Conservation (phyloP, 2,329 filamentous ascomycete species). For the Aplosporella prunicola region DNA sequence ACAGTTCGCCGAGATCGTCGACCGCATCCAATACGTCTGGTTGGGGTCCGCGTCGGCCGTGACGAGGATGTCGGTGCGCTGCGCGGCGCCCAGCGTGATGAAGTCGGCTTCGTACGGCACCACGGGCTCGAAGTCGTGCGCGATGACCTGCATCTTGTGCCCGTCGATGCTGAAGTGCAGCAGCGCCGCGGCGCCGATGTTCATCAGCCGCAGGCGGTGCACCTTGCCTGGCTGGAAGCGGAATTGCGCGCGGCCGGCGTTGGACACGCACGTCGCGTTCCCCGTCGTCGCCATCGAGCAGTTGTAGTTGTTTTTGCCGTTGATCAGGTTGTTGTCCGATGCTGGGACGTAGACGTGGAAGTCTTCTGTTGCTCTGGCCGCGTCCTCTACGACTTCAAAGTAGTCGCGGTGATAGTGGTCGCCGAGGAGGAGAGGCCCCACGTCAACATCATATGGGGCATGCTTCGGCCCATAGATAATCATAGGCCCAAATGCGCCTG, state of each 20-base stretch:
- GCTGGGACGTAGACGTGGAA: slow-evolving; percentile 7
- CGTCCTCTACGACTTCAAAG: background rate
- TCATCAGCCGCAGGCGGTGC: slow-evolving; percentile 35
- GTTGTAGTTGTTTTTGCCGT: slow-evolving; percentile 21
- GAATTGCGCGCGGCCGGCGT: slow-evolving; percentile 22
- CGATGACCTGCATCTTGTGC: slow-evolving; percentile 35
- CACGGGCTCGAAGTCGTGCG: slow-evolving; percentile 34
- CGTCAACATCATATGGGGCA: slow-evolving; percentile 18
- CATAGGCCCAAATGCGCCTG: slow-evolving; percentile 20
- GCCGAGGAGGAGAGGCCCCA: slow-evolving; percentile 18
- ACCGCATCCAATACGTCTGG: slow-evolving; percentile 36
- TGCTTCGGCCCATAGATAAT: slow-evolving; percentile 20
- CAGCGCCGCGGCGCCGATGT: slow-evolving; percentile 30
- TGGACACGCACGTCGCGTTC: slow-evolving; percentile 16
- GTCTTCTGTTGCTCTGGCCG: background rate
- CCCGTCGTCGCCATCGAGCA: slow-evolving; percentile 18
- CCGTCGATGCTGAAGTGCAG: slow-evolving; percentile 36
- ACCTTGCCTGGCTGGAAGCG: slow-evolving; percentile 32
- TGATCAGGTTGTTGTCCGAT: slow-evolving; percentile 21
- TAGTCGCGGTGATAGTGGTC: slow-evolving; percentile 36
- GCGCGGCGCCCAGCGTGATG: slow-evolving; percentile 32
- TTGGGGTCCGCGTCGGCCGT: too few relatives aligned
- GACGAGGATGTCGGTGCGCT: too few relatives aligned
- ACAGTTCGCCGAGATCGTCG: slow-evolving; percentile 15
- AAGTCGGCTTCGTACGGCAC: slow-evolving; percentile 31